phyloP scores from a whole-genome alignment of 257 asterid genomes.

The Anisodus tanguticus region DNA sequence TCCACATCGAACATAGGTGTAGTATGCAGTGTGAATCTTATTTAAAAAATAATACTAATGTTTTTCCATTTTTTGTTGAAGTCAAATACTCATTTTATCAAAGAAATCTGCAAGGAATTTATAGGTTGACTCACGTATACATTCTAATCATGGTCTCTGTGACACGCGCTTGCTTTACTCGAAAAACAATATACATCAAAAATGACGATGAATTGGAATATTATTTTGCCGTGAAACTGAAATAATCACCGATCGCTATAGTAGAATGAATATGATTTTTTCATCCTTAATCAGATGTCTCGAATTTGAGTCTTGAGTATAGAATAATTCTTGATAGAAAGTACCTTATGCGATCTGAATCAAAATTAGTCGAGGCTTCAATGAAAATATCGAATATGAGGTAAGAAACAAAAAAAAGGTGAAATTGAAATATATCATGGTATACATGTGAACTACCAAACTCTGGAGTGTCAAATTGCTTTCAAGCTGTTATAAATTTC shows the following conservation, averaged over 20 bases:
- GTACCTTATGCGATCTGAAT: too few species aligned
- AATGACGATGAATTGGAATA: background rate
- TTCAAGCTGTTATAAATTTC: background rate
- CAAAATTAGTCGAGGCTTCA: too few species aligned
- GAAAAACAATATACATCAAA: too few species aligned
- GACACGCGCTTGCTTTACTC: too few species aligned
- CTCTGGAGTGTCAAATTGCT: slow-evolving; percentile 21
- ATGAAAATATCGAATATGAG: too few species aligned
- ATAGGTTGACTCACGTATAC: background rate
- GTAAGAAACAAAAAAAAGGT: background rate
- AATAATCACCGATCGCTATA: too few species aligned
- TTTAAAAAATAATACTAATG: too few species aligned
- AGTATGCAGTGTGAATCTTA: background rate
- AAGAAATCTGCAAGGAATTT: background rate
- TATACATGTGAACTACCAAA: slow-evolving; percentile 28
- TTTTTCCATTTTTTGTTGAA: background rate
- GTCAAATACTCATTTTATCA: background rate
- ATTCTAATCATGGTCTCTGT: background rate
- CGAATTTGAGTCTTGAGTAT: too few species aligned
- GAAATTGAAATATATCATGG: slow-evolving; percentile 11
- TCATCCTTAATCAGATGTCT: too few species aligned
- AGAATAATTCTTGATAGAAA: too few species aligned
- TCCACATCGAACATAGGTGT: background rate
- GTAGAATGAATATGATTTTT: too few species aligned
- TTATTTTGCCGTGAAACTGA: too few species aligned